These are phyloP conservation scores for Isatis tinctoria DNA, from an alignment of 345 rosid genomes.

Conservation along the genomic window DNA sequence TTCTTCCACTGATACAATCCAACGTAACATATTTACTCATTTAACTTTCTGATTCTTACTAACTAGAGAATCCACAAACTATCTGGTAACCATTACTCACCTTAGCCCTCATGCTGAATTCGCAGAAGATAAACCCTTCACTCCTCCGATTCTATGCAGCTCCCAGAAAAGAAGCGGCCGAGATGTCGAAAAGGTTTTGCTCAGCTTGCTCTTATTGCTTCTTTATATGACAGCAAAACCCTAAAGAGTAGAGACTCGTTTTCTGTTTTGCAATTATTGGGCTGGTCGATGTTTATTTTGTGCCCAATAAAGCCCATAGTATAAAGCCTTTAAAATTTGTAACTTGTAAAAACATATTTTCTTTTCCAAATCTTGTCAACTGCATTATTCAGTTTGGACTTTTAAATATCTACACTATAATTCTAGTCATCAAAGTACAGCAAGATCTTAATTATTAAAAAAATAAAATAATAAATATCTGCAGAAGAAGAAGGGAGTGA, in stretches of 20 bases:
- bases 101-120: constrained; percentile 78
- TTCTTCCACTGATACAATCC: constrained; percentile 77
- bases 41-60: background rate
- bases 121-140: background rate
- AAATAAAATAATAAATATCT: background rate
- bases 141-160: constrained; percentile 22
- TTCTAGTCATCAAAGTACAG: background rate
- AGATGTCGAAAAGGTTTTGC: background rate
- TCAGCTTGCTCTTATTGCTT: background rate
- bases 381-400: background rate
- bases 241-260: constrained; percentile 7
- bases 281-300: background rate
- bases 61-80: background rate
- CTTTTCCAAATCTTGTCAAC: background rate
- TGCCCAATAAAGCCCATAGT: constrained; percentile 1
- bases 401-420: background rate
- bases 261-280: background rate
- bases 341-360: background rate
- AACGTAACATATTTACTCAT: background rate
- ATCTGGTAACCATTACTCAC: constrained; percentile 22
- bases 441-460: background rate
- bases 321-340: background rate
- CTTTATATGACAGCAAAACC: constrained; percentile 27
- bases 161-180: background rate
- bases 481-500: background rate